These are phyloP conservation scores for Penicillium sp. DNA, from an alignment of 2,329 filamentous ascomycete species.

Conservation along the genomic window DNA sequence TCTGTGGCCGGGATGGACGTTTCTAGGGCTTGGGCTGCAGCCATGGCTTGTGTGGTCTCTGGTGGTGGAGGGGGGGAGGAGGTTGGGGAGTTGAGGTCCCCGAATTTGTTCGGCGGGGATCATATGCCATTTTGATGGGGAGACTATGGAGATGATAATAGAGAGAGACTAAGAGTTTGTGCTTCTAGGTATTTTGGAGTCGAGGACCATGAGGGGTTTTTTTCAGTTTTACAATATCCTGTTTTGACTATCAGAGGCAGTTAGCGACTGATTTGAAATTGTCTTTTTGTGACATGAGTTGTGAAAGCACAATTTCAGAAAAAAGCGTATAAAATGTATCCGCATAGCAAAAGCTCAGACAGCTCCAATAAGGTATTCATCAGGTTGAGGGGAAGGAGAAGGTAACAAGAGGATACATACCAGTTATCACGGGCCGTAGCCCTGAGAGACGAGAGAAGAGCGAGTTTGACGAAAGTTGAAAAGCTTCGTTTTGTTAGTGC, in stretches of 20 bases:
- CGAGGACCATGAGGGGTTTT: conserved; percentile 34
- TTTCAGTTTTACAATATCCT: conserved; percentile 35
- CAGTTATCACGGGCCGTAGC: conserved; percentile 33
- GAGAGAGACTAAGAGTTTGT: conserved; percentile 7
- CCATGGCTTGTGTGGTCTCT: conserved; percentile 25
- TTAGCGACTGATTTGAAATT: conserved; percentile 23
- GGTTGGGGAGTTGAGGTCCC: conserved; percentile 44
- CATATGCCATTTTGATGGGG: conserved; percentile 45
- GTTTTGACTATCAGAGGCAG: conserved; percentile 24
- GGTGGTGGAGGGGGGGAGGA: conserved; percentile 50
- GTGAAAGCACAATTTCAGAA: conserved; percentile 22
- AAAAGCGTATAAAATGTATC: conserved; percentile 59
- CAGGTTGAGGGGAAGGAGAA: conserved; percentile 37
- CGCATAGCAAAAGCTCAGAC: conserved; percentile 63
- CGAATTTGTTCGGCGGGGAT: conserved; percentile 52
- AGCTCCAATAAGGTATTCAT: conserved; percentile 74
- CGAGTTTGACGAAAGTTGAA: conserved; percentile 4
- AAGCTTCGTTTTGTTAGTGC: conserved; percentile 15
- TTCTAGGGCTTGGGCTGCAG: conserved; percentile 8
- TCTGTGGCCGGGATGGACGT: conserved; percentile 36
- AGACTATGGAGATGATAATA: conserved; percentile 16
- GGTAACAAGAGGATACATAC: conserved; percentile 21
- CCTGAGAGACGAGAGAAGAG: conserved; percentile 22
- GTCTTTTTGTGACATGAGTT: conserved; percentile 3
- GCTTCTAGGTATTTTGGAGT: conserved; percentile 9